A percentile compares a stretch with the other conserved stretches of the same genome.
Evolutionary conservation across 2,329 filamentous ascomycete genomes (phyloP).

Genomic region (Alternaria solani): DNA sequence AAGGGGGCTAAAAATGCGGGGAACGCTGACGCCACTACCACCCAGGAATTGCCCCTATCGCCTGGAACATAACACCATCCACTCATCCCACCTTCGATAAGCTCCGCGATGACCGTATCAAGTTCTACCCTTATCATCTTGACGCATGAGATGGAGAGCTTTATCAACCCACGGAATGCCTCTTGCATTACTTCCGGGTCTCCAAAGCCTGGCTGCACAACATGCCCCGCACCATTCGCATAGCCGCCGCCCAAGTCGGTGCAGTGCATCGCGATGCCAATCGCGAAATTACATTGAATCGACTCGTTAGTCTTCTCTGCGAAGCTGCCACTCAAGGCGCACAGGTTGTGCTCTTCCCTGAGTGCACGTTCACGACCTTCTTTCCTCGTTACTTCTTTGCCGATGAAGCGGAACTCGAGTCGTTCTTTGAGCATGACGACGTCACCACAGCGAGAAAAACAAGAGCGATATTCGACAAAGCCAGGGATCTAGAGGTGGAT

Average conservation of each 20-base stretch:
- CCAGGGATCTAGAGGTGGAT: constrained; percentile 58
- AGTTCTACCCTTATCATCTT: neutral
- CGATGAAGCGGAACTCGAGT: constrained; percentile 54
- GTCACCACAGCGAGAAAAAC: constrained; percentile 53
- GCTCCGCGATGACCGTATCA: neutral
- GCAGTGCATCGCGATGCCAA: constrained; percentile 53
- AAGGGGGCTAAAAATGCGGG: neutral
- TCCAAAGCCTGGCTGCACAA: neutral
- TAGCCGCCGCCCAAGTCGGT: constrained; percentile 64
- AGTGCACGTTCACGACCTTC: constrained; percentile 64
- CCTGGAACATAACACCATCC: neutral
- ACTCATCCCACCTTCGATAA: neutral
- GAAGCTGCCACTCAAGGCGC: constrained; percentile 55
- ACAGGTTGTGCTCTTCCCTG: constrained; percentile 61
- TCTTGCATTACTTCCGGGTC: neutral
- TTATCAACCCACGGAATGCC: neutral
- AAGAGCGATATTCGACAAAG: constrained; percentile 58
- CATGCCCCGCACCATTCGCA: constrained; percentile 52
- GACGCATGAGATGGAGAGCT: neutral
- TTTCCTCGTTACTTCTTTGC: constrained; percentile 61
- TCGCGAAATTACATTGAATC: constrained; percentile 52
- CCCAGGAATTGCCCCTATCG: neutral
- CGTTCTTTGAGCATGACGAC: constrained; percentile 59
- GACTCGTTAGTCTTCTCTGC: constrained; percentile 60
- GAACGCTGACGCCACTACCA: too few species aligned